phyloP scores from a whole-genome alignment of 176 grass and related monocot genomes.

The Chrysopogon serrulatus region DNA sequence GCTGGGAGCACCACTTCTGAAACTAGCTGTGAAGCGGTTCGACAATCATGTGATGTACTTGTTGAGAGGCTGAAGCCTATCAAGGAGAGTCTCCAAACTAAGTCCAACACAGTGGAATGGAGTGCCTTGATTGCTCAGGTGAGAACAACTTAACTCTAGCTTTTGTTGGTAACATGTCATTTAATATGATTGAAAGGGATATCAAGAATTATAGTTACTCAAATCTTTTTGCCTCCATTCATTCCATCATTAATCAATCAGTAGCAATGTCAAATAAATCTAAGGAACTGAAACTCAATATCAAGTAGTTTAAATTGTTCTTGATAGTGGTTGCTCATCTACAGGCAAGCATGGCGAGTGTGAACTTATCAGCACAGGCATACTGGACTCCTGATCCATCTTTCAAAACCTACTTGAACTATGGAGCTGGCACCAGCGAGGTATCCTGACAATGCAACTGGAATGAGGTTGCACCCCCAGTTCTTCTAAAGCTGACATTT shows the following conservation, averaged over 20 bases:
- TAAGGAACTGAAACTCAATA: not conserved
- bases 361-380: too few relatives aligned
- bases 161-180: too few relatives aligned
- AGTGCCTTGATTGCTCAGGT: constrained; percentile 56
- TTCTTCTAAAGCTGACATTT: too few relatives aligned
- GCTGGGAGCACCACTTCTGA: constrained; percentile 87
- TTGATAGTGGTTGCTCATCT: constrained; percentile 7
- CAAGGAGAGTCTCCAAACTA: constrained; percentile 56
- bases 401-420: too few relatives aligned
- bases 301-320: not conserved
- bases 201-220: too few relatives aligned
- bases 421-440: too few relatives aligned
- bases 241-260: not conserved
- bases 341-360: constrained; percentile 61
- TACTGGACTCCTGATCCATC: too few relatives aligned
- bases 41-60: constrained; percentile 41
- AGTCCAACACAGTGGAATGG: constrained; percentile 47
- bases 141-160: not conserved
- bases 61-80: constrained; percentile 64
- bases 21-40: constrained; percentile 66
- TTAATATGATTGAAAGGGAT: too few relatives aligned
- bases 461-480: too few relatives aligned
- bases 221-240: not conserved
- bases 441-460: too few relatives aligned
- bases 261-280: not conserved